These are phyloP conservation scores for Aegilops sharonensis DNA, from an alignment of 176 grass and related monocot species.

Conservation along the genomic window DNA sequence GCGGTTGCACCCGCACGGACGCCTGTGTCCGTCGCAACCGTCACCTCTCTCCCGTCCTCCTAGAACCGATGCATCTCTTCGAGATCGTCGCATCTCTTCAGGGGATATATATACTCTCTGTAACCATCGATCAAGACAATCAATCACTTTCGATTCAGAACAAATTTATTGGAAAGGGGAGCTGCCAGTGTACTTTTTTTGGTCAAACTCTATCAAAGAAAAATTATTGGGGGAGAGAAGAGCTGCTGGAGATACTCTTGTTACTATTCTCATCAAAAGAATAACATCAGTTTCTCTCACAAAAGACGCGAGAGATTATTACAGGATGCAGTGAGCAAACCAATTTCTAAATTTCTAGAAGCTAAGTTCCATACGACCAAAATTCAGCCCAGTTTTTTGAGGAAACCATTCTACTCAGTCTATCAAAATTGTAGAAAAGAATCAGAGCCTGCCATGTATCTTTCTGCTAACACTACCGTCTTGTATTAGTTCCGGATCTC, in stretches of 20 bases:
- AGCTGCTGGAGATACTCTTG: slow-evolving; percentile 3
- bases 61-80: too few species aligned
- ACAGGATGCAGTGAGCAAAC: slow-evolving; percentile 18
- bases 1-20: too few species aligned
- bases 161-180: too few species aligned
- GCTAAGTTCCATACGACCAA: slow-evolving; percentile 31
- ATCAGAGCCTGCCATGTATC: slow-evolving; percentile 37
- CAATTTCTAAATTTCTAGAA: slow-evolving; percentile 27
- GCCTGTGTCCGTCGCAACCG: too few species aligned
- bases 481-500: slow-evolving; percentile 34
- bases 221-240: neutral
- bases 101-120: too few species aligned
- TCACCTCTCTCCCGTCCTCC: too few species aligned
- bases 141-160: too few species aligned
- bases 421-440: slow-evolving; percentile 60
- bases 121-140: too few species aligned
- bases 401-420: slow-evolving; percentile 28
- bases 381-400: slow-evolving; percentile 21
- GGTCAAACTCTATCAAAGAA: neutral
- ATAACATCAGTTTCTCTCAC: slow-evolving; percentile 38
- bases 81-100: too few species aligned
- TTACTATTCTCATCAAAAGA: slow-evolving; percentile 41
- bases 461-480: slow-evolving; percentile 31
- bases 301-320: slow-evolving; percentile 29
- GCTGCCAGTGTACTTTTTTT: neutral